A percentile compares a stretch with the other conserved stretches of the same genome.
Evolutionary conservation across 495 filamentous ascomycete species (phyloP).

Genomic region (Friedmanniomyces endolithicus): DNA sequence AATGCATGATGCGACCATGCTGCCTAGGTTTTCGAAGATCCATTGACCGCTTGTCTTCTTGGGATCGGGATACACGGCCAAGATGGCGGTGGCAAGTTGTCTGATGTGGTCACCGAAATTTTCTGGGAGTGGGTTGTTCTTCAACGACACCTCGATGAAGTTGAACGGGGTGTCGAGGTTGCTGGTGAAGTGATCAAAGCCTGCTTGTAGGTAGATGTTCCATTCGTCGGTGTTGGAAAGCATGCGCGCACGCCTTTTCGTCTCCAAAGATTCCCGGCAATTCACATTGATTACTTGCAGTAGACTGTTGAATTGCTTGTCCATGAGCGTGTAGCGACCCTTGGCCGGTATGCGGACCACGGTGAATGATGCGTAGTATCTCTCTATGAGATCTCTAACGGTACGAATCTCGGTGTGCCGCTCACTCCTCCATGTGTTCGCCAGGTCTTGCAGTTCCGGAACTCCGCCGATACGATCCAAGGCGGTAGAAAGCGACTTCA

Average conservation of each 20-base stretch:
- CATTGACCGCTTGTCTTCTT: constrained; percentile 16
- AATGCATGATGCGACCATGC: constrained; percentile 41
- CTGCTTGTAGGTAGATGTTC: constrained; percentile 35
- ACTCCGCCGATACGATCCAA: no score
- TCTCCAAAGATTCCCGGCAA: constrained; percentile 27
- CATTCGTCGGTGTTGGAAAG: constrained; percentile 37
- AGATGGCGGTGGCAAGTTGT: constrained; percentile 35
- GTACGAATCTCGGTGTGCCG: constrained; percentile 22
- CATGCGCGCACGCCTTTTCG: constrained; percentile 35
- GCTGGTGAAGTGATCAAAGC: constrained; percentile 43
- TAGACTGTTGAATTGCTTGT: constrained; percentile 38
- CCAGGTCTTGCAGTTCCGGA: constrained; percentile 19
- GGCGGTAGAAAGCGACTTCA: no score
- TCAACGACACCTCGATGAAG: constrained; percentile 37
- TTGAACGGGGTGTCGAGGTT: constrained; percentile 41
- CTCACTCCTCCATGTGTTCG: constrained; percentile 22
- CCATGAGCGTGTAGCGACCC: constrained; percentile 33
- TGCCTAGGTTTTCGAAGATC: constrained; percentile 35
- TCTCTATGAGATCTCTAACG: constrained; percentile 36
- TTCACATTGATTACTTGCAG: constrained; percentile 29
- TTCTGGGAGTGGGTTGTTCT: constrained; percentile 32
- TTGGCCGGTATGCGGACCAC: constrained; percentile 40
- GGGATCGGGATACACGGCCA: constrained; percentile 21
- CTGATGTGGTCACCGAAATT: constrained; percentile 42
- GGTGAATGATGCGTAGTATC: constrained; percentile 40